A percentile compares a stretch with the other conserved stretches of the same genome.
phyloP scores from a whole-genome alignment of 139 green algal species.

The Volvox africanus region DNA sequence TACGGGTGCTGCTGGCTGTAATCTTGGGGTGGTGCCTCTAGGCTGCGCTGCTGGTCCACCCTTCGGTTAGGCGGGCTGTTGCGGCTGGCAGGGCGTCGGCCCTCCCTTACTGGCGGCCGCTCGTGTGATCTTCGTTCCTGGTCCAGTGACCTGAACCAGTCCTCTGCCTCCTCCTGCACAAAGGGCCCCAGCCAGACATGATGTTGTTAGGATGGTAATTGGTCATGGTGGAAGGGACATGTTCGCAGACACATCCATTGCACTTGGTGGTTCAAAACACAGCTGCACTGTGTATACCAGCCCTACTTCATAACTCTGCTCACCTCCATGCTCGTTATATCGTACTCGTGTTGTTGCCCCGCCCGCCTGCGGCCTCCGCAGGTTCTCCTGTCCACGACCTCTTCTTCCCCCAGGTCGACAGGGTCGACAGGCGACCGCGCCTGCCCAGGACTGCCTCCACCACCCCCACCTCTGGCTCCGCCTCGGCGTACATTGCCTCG shows the following conservation, averaged over 20 bases:
- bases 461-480: no score
- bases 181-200: not conserved
- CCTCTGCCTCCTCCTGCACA: constrained; percentile 42
- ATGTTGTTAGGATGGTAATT: not conserved
- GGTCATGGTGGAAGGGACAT: not conserved
- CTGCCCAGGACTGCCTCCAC: no score
- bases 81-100: not conserved
- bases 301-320: not conserved
- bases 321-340: constrained; percentile 4
- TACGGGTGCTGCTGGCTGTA: not conserved
- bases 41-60: not conserved
- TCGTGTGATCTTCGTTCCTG: not conserved
- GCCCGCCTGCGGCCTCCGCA: no score
- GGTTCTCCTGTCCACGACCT: no score
- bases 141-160: constrained; percentile 28
- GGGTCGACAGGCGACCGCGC: no score
- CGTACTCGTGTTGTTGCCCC: not conserved
- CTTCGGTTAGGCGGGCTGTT: not conserved
- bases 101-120: not conserved
- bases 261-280: not conserved
- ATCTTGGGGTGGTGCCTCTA: not conserved
- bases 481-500: no score
- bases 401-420: no score
- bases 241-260: not conserved
- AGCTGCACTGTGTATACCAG: not conserved